Percentiles rank a stretch among this genome's conserved stretches.
Conservation (phyloP, 2,329 filamentous ascomycete genomes). For the Sclerotinia glacialis region DNA sequence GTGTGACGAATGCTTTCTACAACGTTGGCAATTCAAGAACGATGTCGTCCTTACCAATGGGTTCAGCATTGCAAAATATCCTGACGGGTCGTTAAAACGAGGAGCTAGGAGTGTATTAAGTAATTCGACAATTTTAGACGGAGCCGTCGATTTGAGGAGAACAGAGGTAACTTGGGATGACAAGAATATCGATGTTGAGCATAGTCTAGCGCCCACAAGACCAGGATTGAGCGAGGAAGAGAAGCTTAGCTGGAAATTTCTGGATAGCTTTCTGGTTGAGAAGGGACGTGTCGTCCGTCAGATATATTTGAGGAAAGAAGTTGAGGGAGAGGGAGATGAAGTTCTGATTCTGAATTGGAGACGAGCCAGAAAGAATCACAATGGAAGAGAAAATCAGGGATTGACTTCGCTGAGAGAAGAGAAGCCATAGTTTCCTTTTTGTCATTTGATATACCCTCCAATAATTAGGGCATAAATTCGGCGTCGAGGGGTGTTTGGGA, state of each 20-base stretch:
- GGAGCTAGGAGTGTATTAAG: background rate
- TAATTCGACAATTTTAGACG: background rate
- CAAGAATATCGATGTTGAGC: slow-evolving; percentile 46
- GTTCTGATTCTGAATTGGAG: slow-evolving; percentile 36
- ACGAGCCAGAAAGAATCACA: background rate
- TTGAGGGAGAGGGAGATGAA: slow-evolving; percentile 28
- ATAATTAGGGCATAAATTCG: background rate
- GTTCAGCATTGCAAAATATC: slow-evolving; percentile 45
- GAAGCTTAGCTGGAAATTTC: slow-evolving; percentile 58
- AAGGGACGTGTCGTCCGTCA: slow-evolving; percentile 30
- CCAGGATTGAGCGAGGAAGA: slow-evolving; percentile 50
- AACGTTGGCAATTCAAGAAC: slow-evolving; percentile 46
- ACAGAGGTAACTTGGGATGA: slow-evolving; percentile 44
- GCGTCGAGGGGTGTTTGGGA: slow-evolving; percentile 2
- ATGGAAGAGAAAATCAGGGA: background rate
- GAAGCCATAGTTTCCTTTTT: background rate
- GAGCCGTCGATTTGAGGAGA: slow-evolving; percentile 36
- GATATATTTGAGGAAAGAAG: slow-evolving; percentile 31
- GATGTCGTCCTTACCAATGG: slow-evolving; percentile 47
- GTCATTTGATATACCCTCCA: background rate
- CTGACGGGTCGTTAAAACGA: slow-evolving; percentile 8
- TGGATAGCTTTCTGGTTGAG: slow-evolving; percentile 44
- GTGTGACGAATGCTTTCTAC: slow-evolving; percentile 45
- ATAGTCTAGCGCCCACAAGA: slow-evolving; percentile 51
- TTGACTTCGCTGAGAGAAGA: background rate